A percentile compares a stretch with the other conserved stretches of the same genome.
phyloP scores from a whole-genome alignment of 192 early-diverging fungal species.

The Pilaira anomala region DNA sequence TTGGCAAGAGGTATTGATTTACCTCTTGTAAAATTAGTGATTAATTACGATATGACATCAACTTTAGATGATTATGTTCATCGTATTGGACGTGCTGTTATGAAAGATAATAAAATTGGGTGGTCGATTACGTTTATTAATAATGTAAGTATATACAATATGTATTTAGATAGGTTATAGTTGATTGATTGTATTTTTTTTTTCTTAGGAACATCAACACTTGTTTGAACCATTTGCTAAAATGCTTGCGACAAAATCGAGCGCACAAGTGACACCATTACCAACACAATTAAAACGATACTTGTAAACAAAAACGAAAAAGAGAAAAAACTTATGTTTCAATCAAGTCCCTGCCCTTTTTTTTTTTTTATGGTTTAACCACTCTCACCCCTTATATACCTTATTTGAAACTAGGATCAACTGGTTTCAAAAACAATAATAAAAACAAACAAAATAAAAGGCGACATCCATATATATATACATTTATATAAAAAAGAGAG shows the following conservation, averaged over 20 bases:
- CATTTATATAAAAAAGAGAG: background rate
- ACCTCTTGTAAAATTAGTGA: constrained; percentile 44
- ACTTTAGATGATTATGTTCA: constrained; percentile 57
- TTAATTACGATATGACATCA: constrained; percentile 58
- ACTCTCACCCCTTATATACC: background rate
- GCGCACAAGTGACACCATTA: constrained; percentile 47
- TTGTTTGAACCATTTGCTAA: constrained; percentile 45
- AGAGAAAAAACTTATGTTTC: constrained; percentile 6
- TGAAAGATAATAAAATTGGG: constrained; percentile 27
- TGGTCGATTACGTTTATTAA: constrained; percentile 62
- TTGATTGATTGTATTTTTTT: background rate
- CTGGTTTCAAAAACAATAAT: constrained; percentile 1
- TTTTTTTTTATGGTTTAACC: background rate
- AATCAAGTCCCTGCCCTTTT: constrained; percentile 8
- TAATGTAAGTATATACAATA: constrained; percentile 24
- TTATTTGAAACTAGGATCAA: background rate
- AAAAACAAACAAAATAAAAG: too few species aligned
- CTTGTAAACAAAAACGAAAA: too few species aligned
- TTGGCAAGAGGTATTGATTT: constrained; percentile 53
- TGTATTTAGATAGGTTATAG: background rate
- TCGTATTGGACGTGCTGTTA: constrained; percentile 48
- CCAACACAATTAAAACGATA: constrained; percentile 38
- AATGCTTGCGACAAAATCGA: constrained; percentile 38
- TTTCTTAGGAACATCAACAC: constrained; percentile 39
- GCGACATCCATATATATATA: background rate